phyloP scores from a whole-genome alignment of 1,139 yeast species.

The Entelexis sorbosivorans region DNA sequence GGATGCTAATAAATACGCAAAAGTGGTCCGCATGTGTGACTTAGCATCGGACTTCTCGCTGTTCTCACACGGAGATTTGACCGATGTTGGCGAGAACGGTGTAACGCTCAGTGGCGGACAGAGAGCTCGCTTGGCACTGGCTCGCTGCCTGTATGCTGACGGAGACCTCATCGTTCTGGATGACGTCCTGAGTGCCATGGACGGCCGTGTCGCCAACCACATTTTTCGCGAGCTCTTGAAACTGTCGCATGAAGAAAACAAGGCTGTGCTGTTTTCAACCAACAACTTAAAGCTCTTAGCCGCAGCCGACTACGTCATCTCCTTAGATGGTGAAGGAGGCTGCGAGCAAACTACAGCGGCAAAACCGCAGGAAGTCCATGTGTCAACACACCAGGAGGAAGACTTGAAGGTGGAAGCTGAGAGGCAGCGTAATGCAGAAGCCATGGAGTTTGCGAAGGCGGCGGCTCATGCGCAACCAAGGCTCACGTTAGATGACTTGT shows the following conservation, averaged over 20 bases:
- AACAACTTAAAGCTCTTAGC: conserved; percentile 7
- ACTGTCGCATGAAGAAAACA: not conserved
- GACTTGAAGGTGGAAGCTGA: not conserved
- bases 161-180: conserved; percentile 60
- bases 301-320: conserved; percentile 8
- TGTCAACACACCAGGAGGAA: not conserved
- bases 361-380: not conserved
- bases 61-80: conserved; percentile 68
- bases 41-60: conserved; percentile 55
- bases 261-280: conserved; percentile 12
- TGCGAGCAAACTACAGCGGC: conserved; percentile 5
- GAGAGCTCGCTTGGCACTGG: conserved; percentile 73
- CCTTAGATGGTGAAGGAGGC: conserved; percentile 37
- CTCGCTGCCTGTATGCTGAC: conserved; percentile 69
- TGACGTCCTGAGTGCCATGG: conserved; percentile 84
- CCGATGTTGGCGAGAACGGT: conserved; percentile 90
- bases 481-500: not conserved
- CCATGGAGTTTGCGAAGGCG: not conserved
- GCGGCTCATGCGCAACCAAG: conserved; percentile 2
- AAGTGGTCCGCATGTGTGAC: conserved; percentile 54
- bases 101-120: conserved; percentile 89
- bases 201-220: conserved; percentile 68
- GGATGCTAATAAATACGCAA: conserved; percentile 44
- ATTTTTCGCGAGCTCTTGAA: conserved; percentile 8
- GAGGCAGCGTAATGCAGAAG: not conserved